Conservation (phyloP, 140 eudicot genomes). For the Erigeron philadelphicus region DNA sequence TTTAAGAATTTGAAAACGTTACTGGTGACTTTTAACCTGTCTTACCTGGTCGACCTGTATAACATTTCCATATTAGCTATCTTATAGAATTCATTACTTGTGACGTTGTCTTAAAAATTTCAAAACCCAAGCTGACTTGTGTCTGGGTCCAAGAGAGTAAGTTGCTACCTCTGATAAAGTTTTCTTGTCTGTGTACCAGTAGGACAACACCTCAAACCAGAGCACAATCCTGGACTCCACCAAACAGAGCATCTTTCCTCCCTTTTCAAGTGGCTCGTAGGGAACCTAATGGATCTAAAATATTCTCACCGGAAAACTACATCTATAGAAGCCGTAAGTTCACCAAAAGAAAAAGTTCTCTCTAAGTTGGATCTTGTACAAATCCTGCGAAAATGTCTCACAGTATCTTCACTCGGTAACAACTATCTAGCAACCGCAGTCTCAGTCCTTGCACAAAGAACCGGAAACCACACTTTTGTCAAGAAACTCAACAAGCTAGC, state of each 20-base stretch:
- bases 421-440: constrained; percentile 50
- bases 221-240: constrained; percentile 25
- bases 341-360: constrained; percentile 27
- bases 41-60: not conserved
- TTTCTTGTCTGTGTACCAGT: constrained; percentile 25
- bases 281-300: constrained; percentile 42
- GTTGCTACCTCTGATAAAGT: not conserved
- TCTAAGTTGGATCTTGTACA: constrained; percentile 39
- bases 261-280: constrained; percentile 56
- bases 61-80: not conserved
- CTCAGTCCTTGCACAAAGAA: constrained; percentile 43
- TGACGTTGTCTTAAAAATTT: not conserved
- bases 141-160: not conserved
- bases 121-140: not conserved
- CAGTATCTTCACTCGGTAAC: constrained; percentile 38
- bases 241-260: constrained; percentile 35
- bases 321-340: constrained; percentile 21
- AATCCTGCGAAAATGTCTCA: constrained; percentile 51
- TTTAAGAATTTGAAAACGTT: not conserved
- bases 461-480: constrained; percentile 38
- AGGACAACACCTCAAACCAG: constrained; percentile 33
- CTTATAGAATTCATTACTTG: not conserved
- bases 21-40: not conserved
- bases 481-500: constrained; percentile 57
- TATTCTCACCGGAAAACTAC: constrained; percentile 22